Evolutionary conservation across 2,329 filamentous ascomycete genomes (phyloP), one percentile per base, ranked within the genome.

Genomic region (Aureobasidium sp.): DNA sequence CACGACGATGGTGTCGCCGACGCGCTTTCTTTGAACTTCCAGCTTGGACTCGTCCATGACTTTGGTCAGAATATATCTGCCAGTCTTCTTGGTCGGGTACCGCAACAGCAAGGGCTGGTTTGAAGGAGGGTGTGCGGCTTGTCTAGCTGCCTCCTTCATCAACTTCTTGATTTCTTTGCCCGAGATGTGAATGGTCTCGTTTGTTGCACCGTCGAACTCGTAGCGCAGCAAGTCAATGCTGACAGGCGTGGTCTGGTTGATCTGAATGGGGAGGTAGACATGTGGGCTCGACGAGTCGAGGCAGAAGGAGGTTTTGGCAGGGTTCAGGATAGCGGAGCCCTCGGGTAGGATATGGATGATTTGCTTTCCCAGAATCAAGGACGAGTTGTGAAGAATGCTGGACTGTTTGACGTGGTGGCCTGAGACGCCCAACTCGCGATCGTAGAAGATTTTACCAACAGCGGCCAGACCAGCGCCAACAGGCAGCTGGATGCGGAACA

Each of bases 271-370:
- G 33, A 99, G 78, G 57, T 82, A 79, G 42, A 86, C 82, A 9
- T 82, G 78, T 33, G 81, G 80, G 63, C 81, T 84, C 24, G 82
- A 78, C 47, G 80, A 78, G 62, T 87, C 87, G 52, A 99, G 77
- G 74, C 94, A 99, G 74, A 94, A 94, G 0, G 91, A 83, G n/a
- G 81, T 77, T 62, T 84, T 82, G 50, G 91, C 83, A 0, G 91
- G 91, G 70, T 99, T 99, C 65, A 99, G 79, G 53, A 91, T 81
- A 15, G 92, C 94, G 53, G 92, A 69, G 24, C 95, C 95, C 79
- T 99, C 94, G 1, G 94, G 94, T 61, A 99, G 79, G 70, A 99
- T 96, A 72, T 99, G 94, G 75, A 99, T 93, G 68, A 97, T 96
- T 77, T 97, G 92, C 73, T 91, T 94, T 70, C 94, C 94, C 76